Percentiles rank a stretch among this genome's conserved stretches.
Conservation (phyloP, 768 basidiomycete genomes). For the Suillus lakei region DNA sequence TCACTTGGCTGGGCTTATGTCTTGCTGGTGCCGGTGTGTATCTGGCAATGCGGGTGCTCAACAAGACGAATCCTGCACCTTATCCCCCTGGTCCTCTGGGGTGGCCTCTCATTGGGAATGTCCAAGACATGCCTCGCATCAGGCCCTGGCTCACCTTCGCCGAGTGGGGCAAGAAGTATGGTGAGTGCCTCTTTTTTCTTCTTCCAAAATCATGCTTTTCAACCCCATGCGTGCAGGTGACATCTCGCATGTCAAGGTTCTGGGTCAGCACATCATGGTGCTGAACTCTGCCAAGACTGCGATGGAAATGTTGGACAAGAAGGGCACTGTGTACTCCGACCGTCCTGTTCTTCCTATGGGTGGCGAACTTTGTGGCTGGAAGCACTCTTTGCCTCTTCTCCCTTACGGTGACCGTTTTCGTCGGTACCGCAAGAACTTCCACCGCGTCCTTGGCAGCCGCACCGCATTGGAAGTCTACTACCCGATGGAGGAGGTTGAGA, state of each 20-base stretch:
- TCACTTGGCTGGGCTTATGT: constrained; percentile 36
- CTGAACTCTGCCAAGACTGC: too few relatives aligned
- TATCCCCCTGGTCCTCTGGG: constrained; percentile 52
- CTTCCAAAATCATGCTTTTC: neutral
- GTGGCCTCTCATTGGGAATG: constrained; percentile 51
- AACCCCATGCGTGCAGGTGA: constrained; percentile 45
- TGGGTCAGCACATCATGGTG: constrained; percentile 65
- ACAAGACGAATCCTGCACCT: constrained; percentile 25
- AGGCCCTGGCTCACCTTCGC: constrained; percentile 51
- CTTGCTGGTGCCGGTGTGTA: constrained; percentile 34
- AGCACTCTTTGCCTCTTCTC: too few relatives aligned
- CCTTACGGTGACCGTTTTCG: too few relatives aligned
- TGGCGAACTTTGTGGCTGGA: too few relatives aligned
- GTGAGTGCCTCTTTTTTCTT: constrained; percentile 21
- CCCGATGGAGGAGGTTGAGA: constrained; percentile 43
- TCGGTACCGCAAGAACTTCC: too few relatives aligned
- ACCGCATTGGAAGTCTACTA: constrained; percentile 39
- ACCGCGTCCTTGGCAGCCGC: constrained; percentile 47
- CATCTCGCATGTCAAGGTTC: constrained; percentile 60
- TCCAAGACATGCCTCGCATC: constrained; percentile 51
- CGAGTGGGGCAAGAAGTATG: constrained; percentile 50
- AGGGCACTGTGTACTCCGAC: too few relatives aligned
- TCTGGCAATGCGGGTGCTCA: constrained; percentile 24
- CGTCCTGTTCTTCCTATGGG: too few relatives aligned
- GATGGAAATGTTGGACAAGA: too few relatives aligned